Evolutionary conservation across 148 eudicot genomes (phyloP).

Genomic region (Chenopodium suecicum): DNA sequence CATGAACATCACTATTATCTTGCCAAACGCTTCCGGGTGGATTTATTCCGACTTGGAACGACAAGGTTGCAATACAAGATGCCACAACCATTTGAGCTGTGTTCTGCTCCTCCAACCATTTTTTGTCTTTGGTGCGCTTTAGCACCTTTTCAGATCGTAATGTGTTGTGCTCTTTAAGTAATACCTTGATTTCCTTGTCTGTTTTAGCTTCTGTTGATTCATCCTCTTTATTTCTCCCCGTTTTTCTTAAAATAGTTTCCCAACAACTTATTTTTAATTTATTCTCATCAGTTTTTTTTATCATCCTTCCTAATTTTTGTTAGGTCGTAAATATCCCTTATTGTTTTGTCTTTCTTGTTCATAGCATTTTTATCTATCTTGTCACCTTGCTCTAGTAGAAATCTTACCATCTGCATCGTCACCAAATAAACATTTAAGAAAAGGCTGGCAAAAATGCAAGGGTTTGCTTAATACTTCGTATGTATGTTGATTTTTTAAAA

Average conservation of each 20-base stretch:
- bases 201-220: too few species aligned
- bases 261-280: not conserved
- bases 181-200: too few species aligned
- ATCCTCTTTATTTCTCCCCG: too few species aligned
- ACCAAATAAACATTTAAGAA: too few species aligned
- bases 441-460: too few species aligned
- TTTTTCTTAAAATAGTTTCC: too few species aligned
- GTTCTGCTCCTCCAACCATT: not conserved
- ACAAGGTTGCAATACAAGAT: not conserved
- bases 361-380: constrained; percentile 11
- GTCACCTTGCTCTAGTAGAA: not conserved
- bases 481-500: too few species aligned
- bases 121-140: not conserved
- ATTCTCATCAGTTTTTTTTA: not conserved
- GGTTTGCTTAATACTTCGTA: too few species aligned
- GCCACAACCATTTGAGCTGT: not conserved
- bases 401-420: constrained; percentile 17
- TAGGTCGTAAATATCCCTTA: constrained; percentile 1
- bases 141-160: not conserved
- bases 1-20: too few species aligned
- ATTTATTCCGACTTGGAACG: not conserved
- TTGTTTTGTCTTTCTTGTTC: constrained; percentile 20
- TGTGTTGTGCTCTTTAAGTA: not conserved
- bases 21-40: constrained; percentile 15
- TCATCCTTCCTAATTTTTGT: not conserved